Evolutionary conservation across 257 asterid species (phyloP).

Genomic region (Solanum clarkiae): DNA sequence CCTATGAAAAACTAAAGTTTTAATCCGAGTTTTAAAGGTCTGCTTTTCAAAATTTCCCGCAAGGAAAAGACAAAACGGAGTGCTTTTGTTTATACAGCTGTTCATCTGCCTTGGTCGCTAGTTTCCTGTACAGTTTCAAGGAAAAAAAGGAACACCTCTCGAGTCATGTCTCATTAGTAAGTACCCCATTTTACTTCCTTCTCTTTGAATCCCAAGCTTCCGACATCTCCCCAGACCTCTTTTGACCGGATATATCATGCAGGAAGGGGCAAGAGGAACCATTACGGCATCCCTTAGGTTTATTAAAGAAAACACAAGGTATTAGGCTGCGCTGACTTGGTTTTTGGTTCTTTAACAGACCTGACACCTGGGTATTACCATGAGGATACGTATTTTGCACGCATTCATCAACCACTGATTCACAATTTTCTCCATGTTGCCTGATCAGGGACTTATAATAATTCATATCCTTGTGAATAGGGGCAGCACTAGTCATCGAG

Average conservation of each 20-base stretch:
- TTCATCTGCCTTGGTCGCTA: background rate
- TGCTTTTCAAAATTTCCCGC: background rate
- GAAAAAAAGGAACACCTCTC: background rate
- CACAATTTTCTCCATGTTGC: conserved; percentile 22
- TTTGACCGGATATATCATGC: conserved; percentile 9
- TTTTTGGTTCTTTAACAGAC: background rate
- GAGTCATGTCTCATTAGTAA: background rate
- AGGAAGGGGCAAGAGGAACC: conserved; percentile 20
- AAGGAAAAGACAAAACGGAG: background rate
- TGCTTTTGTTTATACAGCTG: background rate
- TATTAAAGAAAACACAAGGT: conserved; percentile 12
- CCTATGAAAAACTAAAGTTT: background rate
- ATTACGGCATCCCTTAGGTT: conserved; percentile 18
- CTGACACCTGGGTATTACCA: conserved; percentile 8
- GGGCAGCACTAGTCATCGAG: background rate
- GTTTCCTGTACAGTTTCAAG: background rate
- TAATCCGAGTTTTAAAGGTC: background rate
- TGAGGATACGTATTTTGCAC: background rate
- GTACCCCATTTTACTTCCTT: conserved; percentile 1
- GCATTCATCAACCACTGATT: background rate
- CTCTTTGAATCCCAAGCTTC: conserved; percentile 16
- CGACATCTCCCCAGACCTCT: background rate
- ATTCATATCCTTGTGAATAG: conserved; percentile 10
- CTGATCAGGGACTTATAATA: conserved; percentile 11
- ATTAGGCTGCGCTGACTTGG: background rate